A percentile compares a stretch with the other conserved stretches of the same genome.
Conservation (phyloP, 2,329 filamentous ascomycete species). For the Didymella lethalis region DNA sequence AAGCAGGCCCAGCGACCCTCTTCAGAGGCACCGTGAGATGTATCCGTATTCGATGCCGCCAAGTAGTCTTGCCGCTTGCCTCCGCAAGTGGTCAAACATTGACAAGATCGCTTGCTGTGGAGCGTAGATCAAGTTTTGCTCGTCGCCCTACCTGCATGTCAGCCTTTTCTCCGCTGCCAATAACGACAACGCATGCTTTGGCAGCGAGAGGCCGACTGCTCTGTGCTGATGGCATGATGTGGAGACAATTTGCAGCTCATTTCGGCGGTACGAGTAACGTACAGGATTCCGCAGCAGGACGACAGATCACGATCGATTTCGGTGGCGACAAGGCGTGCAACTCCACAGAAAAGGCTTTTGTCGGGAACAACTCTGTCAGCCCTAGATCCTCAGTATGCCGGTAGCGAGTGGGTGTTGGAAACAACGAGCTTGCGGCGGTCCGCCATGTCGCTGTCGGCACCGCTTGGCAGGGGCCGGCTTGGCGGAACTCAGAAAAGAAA, state of each 20-base stretch:
- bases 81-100: background rate
- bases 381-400: background rate
- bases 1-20: background rate
- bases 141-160: background rate
- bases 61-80: background rate
- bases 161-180: background rate
- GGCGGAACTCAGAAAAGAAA: constrained; percentile 9
- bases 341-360: constrained; percentile 13
- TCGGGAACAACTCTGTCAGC: constrained; percentile 9
- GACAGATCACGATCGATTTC: constrained; percentile 10
- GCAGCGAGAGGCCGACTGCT: background rate
- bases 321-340: background rate
- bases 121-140: background rate
- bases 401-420: constrained; percentile 12
- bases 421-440: constrained; percentile 13
- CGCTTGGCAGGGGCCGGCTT: constrained; percentile 23
- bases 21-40: background rate
- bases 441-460: background rate
- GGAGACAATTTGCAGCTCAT: constrained; percentile 2
- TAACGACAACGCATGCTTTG: background rate
- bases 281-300: constrained; percentile 7
- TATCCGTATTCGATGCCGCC: background rate
- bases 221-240: constrained; percentile 8
- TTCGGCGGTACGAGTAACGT: constrained; percentile 11
- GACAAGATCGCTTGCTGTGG: background rate